Percentiles rank a stretch among this genome's conserved stretches.
Evolutionary conservation across 2,329 filamentous ascomycete species (phyloP).

Genomic region (Chalaropsis thielavioides): DNA sequence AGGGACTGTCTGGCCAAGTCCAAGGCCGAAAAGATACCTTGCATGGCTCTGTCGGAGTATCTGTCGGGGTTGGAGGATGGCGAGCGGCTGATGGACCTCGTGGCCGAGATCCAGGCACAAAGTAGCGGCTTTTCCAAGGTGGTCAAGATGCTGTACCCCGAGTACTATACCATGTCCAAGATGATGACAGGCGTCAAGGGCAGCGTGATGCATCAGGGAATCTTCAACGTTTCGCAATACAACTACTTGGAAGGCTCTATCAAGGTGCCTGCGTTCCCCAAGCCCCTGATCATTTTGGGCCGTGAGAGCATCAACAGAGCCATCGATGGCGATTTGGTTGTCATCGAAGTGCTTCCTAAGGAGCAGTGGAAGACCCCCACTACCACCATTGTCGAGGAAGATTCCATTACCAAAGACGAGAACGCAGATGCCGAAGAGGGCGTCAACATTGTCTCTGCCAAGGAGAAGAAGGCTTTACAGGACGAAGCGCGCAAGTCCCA

Average conservation of each 20-base stretch:
- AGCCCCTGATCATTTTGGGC: constrained; percentile 72
- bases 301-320: constrained; percentile 93
- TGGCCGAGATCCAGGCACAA: constrained; percentile 62
- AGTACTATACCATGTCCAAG: constrained; percentile 77
- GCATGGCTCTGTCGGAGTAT: constrained; percentile 57
- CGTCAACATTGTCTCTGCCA: constrained; percentile 51
- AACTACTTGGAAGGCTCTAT: constrained; percentile 94
- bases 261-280: constrained; percentile 78
- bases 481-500: constrained; percentile 84
- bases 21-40: constrained; percentile 56
- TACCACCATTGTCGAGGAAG: constrained; percentile 90
- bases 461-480: constrained; percentile 72
- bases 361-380: constrained; percentile 96
- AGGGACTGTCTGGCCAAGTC: constrained; percentile 75
- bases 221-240: constrained; percentile 92
- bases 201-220: constrained; percentile 80
- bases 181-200: constrained; percentile 89
- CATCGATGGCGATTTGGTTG: constrained; percentile 81
- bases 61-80: constrained; percentile 72
- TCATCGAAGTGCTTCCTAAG: constrained; percentile 81
- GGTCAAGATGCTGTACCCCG: constrained; percentile 63
- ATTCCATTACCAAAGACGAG: constrained; percentile 79
- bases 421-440: constrained; percentile 69
- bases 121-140: constrained; percentile 45
- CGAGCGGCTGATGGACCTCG: constrained; percentile 81